Evolutionary conservation across 352 stramenopile genomes (phyloP), one percentile per base, ranked within the genome.

Genomic region (Pythium insidiosum): DNA sequence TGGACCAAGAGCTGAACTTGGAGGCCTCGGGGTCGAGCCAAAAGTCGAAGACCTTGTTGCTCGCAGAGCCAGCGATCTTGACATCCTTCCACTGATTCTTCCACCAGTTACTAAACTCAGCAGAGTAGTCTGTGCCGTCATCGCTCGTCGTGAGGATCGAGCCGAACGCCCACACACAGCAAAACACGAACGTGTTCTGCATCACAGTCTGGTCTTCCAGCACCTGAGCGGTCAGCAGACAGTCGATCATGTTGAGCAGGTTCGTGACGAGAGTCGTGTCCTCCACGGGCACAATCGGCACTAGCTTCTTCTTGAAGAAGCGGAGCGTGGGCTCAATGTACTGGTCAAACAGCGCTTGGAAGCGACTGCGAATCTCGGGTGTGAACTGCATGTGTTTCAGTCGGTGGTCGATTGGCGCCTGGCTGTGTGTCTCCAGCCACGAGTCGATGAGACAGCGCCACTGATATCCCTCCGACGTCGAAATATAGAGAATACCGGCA

Each of bases 1-100:
- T 98, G 24, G 89, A 84, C 94, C 94, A 98, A 24, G 84, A 87
- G 28, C 92, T 95, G 58, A 98, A 97, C 41, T 85, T 86, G 42
- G 84, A 89, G 11, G 68, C 71, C 29, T 95, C 83, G 0, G 89
- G 83, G 49, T 98, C 88, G 12, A 98, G 82, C 84, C 88, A 98
- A 54, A 98, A 98, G 63, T 98, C 95, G 52, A 98, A 98, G 21
- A 98, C 88, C 4, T 91, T 98, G 47, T 98, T 96, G 56, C 93
- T 93, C 5, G 80, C 81, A 0, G 72, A 91, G 15, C 75, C 79
- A 7, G 94, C 94, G 22, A 98, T 82, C 58, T 98, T 98, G 6
- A 98, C 89, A 49, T 94, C 79, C 45, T 97, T 97, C 84, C 93
- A 98, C 50, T 97, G 84, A 26, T 84, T 82, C 43, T 94, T 91